Evolutionary conservation across 2,329 filamentous ascomycete genomes (phyloP), one percentile per base, ranked within the genome.

Genomic region (Coleophoma crateriformis): DNA sequence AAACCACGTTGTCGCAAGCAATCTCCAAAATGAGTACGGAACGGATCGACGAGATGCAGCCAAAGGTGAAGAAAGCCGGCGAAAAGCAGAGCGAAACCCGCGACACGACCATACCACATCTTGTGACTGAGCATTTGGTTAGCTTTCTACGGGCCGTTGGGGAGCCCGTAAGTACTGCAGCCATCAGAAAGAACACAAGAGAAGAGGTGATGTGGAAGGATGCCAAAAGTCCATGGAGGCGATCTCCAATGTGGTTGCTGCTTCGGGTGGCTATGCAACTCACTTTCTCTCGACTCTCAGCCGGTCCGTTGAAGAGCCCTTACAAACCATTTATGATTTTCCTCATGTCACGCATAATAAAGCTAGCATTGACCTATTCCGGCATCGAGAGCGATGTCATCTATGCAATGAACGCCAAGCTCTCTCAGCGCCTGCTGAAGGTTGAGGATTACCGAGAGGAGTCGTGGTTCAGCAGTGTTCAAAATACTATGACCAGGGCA

Each of bases 231-330:
- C 83, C 83, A 0, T 88, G 84, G 84, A 71, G 84, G 15, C 69
- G 85, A 35, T 75, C 75, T 2, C 74, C 84, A 0, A 73, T 78
- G 46, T 88, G 82, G 77, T 73, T 88, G 0, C 67, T 82, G 0
- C 62, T 87, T 4, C 77, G 82, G 0, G 81, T 88, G 2, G 69
- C 73, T 0, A 57, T 79, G 2, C 74, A 82, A 45, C 72, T 19
- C 19, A 19, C 19, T 19, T 19, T 19, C 19, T 19, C 34, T 37
- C 34, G 34, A 37, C 34, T 37, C 34, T 37, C 34, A 12, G 34
- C 34, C n/a, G 34, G 3, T 37, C 34, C 34, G 2, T 37, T n/a
- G 34, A 37, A 37, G 34, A 37, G 34, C 34, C n/a, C 4, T 0
- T 82, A 79, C 63, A 81, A 81, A 49, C 50, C 57, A 0, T 73